These are phyloP conservation scores for Arctium minus DNA, from an alignment of 129 eudicot species.

Conservation along the genomic window DNA sequence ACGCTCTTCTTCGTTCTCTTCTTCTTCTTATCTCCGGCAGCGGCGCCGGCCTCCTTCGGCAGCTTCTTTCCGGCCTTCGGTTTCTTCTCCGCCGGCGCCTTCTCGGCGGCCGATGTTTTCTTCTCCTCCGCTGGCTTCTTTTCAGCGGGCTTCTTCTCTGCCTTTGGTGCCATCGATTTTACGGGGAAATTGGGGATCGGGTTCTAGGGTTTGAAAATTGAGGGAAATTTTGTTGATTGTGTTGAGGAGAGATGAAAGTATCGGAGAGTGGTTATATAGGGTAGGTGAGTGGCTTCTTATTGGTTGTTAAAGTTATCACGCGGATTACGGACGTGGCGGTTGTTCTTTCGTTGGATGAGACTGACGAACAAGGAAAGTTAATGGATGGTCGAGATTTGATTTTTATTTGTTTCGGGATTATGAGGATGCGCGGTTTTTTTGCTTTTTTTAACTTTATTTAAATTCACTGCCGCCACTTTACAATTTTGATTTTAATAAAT, in stretches of 20 bases:
- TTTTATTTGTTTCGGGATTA: background rate
- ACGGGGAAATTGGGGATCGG: background rate
- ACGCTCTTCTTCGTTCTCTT: conserved; percentile 46
- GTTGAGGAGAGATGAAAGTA: background rate
- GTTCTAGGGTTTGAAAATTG: background rate
- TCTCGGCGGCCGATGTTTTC: conserved; percentile 34
- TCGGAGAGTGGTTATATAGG: background rate
- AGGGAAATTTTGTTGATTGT: background rate
- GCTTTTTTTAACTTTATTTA: background rate
- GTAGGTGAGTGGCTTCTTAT: background rate
- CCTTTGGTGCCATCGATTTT: conserved; percentile 54
- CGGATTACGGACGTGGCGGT: conserved; percentile 8
- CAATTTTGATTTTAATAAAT: background rate
- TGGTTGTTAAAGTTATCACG: background rate
- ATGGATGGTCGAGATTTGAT: conserved; percentile 15
- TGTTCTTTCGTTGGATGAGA: background rate
- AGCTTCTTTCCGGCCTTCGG: conserved; percentile 41
- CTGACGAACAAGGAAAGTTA: background rate
- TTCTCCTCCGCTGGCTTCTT: conserved; percentile 54
- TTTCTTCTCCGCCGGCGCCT: conserved; percentile 40
- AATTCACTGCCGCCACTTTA: background rate
- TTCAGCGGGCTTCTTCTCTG: conserved; percentile 67
- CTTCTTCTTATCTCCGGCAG: conserved; percentile 41
- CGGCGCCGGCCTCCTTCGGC: conserved; percentile 32
- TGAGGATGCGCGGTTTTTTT: background rate